A percentile compares a stretch with the other conserved stretches of the same genome.
Conservation (phyloP, 2,329 filamentous ascomycete species). For the Fusarium tupiense region DNA sequence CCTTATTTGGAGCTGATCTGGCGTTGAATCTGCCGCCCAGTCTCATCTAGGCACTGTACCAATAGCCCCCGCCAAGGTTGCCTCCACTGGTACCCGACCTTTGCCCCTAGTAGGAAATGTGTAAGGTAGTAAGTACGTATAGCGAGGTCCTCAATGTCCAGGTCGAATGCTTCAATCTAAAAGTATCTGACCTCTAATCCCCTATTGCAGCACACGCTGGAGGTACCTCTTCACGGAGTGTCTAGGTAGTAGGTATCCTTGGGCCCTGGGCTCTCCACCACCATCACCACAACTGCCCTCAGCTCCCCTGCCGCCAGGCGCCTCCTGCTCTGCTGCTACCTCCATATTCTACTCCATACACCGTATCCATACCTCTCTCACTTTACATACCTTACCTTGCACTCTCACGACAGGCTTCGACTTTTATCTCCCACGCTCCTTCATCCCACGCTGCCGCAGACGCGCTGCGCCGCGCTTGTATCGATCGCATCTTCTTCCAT, state of each 20-base stretch:
- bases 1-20: conserved; percentile 26
- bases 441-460: conserved; percentile 38
- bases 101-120: conserved; percentile 22
- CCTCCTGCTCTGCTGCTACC: conserved; percentile 37
- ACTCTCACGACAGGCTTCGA: conserved; percentile 44
- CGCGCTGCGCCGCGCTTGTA: conserved; percentile 42
- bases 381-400: conserved; percentile 11
- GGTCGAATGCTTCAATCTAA: neutral
- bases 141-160: neutral
- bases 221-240: conserved; percentile 5
- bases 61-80: conserved; percentile 17
- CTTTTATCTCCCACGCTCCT: conserved; percentile 44
- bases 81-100: conserved; percentile 25
- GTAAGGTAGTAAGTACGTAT: neutral
- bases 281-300: conserved; percentile 32
- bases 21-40: conserved; percentile 8
- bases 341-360: conserved; percentile 14
- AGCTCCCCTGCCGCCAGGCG: conserved; percentile 41
- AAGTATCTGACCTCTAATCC: conserved; percentile 16
- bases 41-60: conserved; percentile 6
- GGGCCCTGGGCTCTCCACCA: conserved; percentile 23
- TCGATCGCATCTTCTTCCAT: conserved; percentile 32
- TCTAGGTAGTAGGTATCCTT: conserved; percentile 2
- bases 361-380: conserved; percentile 34
- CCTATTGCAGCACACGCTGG: conserved; percentile 18